Evolutionary conservation across 805 yeast genomes (phyloP), one percentile per base, ranked within the genome.

Genomic region (Pichia pseudocactophila): DNA sequence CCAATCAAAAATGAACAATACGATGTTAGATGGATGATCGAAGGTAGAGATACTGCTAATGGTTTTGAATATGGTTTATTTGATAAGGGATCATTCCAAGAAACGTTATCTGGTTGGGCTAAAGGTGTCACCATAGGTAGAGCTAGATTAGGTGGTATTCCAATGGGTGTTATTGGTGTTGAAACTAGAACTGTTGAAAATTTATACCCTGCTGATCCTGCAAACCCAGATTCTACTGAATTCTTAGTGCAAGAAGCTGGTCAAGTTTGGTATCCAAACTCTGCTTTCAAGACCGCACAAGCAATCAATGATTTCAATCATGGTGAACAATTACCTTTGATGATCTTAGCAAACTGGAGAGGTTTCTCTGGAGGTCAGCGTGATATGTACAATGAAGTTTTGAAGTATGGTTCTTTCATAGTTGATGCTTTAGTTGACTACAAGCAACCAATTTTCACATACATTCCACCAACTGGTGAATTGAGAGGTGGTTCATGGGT

Each of bases 401-500:
- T 92, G 70, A 92, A 92, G 66, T 92, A 85, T 62, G 99, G 99
- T 62, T 80, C 97, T 3, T 87, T 74, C 65, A 92, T 92, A 66
- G 99, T 92, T 50, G 99, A 92, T 63, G 97, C 98, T 12, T 74
- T 92, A 48, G 95, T 87, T 52, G 96, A 80, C 56, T 92, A 81
- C 76, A 86, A 86, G 63, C 98, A 92, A 66, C 99, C 99, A 46
- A 83, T 92, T 52, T 82, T 92, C 69, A 87, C 92, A 20, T 92
- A 92, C 67, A 90, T 92, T 63, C 98, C 99, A 40, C 99, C 99
- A 45, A 78, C 83, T 52, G 98, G 97, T 64, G 99, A 92, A 68
- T 75, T 92, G 54, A 84, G 99, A 76, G 99, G 99, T 72, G 99
- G 99, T 63, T 90, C 98, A 20, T 92, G 99, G 99, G 99, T 94